These are phyloP conservation scores for Lecanicillium sp. DNA, from an alignment of 2,329 filamentous ascomycete genomes.

Conservation along the genomic window DNA sequence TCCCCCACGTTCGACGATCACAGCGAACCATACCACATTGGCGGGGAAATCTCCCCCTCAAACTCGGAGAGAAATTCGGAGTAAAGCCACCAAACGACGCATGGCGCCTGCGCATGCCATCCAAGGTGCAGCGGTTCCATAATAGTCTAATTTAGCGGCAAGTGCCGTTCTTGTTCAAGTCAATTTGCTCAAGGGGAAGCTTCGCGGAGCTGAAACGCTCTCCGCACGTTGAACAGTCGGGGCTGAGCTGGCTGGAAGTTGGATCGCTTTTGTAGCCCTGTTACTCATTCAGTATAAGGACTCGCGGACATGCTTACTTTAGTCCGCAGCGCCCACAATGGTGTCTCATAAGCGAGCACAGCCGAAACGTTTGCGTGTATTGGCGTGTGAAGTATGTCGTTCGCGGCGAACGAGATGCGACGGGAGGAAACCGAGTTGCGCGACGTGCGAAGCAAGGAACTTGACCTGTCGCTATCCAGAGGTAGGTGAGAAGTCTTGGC, in stretches of 20 bases:
- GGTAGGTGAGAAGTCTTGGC: conserved; percentile 4
- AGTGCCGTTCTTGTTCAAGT: too few relatives aligned
- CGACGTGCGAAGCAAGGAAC: conserved; percentile 2
- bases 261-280: too few relatives aligned
- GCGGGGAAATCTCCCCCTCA: too few relatives aligned
- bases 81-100: neutral
- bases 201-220: too few relatives aligned
- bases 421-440: conserved; percentile 5
- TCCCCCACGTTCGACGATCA: too few relatives aligned
- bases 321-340: conserved; percentile 5
- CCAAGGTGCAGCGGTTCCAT: too few relatives aligned
- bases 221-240: too few relatives aligned
- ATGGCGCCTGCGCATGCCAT: neutral
- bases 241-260: too few relatives aligned
- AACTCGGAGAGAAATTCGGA: neutral
- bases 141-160: neutral
- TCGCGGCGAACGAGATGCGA: conserved; percentile 8
- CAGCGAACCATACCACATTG: too few relatives aligned
- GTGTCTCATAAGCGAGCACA: conserved; percentile 3
- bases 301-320: conserved; percentile 1
- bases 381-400: conserved; percentile 8
- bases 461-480: conserved; percentile 7
- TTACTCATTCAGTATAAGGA: too few relatives aligned
- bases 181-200: too few relatives aligned
- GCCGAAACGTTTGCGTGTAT: conserved; percentile 1